Percentiles rank a stretch among this genome's conserved stretches.
Conservation (phyloP, 179 eudicot species). For the Nepenthes alata region DNA sequence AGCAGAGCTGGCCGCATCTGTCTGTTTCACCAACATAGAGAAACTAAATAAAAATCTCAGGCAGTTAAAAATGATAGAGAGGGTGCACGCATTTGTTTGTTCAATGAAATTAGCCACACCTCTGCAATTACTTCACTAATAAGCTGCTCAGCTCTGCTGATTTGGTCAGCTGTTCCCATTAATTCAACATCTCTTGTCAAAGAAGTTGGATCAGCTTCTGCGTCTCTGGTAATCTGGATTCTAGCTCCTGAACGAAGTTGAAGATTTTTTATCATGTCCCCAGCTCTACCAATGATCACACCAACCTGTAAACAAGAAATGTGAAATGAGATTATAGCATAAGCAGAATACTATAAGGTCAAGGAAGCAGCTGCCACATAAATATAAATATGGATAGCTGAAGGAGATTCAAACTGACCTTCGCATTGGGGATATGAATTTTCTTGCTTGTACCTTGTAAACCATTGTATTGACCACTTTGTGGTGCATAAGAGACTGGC, state of each 20-base stretch:
- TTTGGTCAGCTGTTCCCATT: constrained; percentile 66
- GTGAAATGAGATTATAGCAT: background rate
- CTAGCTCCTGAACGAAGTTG: constrained; percentile 78
- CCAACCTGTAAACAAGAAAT: constrained; percentile 38
- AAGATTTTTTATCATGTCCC: constrained; percentile 81
- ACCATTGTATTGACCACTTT: constrained; percentile 18
- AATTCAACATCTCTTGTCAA: constrained; percentile 67
- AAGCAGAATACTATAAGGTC: constrained; percentile 1
- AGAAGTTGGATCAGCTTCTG: constrained; percentile 67
- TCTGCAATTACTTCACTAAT: constrained; percentile 72
- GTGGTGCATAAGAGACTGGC: constrained; percentile 31
- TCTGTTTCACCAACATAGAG: constrained; percentile 22
- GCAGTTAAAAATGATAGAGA: background rate
- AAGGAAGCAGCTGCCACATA: background rate
- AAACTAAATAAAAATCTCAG: background rate
- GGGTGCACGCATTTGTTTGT: no score
- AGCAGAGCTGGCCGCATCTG: constrained; percentile 42
- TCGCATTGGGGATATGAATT: constrained; percentile 70
- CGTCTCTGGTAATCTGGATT: constrained; percentile 84
- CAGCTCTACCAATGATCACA: constrained; percentile 75
- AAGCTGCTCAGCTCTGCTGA: constrained; percentile 64
- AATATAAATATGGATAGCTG: background rate
- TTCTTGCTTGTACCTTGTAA: constrained; percentile 44
- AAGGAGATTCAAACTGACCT: constrained; percentile 14
- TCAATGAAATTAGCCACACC: constrained; percentile 22